Evolutionary conservation across 2,329 filamentous ascomycete species (phyloP).

Genomic region (Grosmannia huntii): DNA sequence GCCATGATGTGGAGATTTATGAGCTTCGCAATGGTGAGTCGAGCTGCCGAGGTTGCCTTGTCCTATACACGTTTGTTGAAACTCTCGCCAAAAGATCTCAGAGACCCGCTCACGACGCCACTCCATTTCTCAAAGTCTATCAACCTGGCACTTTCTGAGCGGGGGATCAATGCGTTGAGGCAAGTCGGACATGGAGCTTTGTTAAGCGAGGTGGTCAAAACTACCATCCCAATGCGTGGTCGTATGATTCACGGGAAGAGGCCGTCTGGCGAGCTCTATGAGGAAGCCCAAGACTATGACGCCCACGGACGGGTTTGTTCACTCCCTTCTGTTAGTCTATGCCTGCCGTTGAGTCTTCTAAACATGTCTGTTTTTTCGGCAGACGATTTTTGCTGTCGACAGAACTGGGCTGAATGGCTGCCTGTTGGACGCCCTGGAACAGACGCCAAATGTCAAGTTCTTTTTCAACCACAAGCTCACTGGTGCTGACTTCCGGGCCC

Average conservation of each 20-base stretch:
- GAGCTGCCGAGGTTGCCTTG: no score
- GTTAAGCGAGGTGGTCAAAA: constrained; percentile 58
- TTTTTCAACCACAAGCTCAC: constrained; percentile 91
- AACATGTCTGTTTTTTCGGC: neutral
- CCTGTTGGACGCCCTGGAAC: constrained; percentile 71
- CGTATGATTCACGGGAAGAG: constrained; percentile 84
- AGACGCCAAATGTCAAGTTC: constrained; percentile 77
- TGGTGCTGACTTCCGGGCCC: constrained; percentile 68
- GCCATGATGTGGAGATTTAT: constrained; percentile 85
- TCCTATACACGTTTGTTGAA: no score
- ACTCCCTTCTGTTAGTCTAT: neutral
- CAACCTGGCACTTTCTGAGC: constrained; percentile 86
- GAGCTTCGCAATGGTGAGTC: constrained; percentile 71
- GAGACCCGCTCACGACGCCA: constrained; percentile 68
- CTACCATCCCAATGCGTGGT: constrained; percentile 85
- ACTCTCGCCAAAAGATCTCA: constrained; percentile 51
- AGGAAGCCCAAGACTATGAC: constrained; percentile 82
- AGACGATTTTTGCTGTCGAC: constrained; percentile 81
- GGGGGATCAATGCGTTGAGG: constrained; percentile 79
- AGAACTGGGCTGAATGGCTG: constrained; percentile 70
- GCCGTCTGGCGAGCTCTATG: constrained; percentile 53
- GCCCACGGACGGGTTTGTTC: constrained; percentile 62
- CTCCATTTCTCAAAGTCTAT: constrained; percentile 98
- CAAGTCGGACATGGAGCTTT: constrained; percentile 54
- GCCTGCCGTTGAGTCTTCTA: no score